These are phyloP conservation scores for Platanthera guangdongensis DNA, from an alignment of 106 monocot species.

Conservation along the genomic window DNA sequence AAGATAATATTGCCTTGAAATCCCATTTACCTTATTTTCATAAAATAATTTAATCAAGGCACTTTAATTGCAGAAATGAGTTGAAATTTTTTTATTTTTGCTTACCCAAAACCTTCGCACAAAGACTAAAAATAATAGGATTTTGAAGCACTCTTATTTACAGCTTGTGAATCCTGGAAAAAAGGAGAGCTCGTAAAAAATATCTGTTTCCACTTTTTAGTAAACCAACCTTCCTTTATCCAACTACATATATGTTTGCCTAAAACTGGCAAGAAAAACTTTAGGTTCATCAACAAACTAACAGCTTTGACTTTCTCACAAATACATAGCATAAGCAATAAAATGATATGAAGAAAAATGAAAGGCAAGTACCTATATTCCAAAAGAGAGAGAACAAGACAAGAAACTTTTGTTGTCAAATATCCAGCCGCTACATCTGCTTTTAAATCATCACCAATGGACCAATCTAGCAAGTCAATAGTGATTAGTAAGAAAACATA, in stretches of 20 bases:
- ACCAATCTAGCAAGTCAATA: slow-evolving; percentile 6
- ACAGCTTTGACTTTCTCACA: neutral
- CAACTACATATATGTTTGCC: neutral
- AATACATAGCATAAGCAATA: neutral
- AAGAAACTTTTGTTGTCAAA: slow-evolving; percentile 44
- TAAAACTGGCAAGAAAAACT: neutral
- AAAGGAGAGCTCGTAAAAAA: too few relatives aligned
- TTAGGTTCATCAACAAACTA: neutral
- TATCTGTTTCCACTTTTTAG: too few relatives aligned
- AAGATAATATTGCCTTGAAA: too few relatives aligned
- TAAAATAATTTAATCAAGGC: too few relatives aligned
- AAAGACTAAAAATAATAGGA: too few relatives aligned
- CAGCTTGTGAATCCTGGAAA: too few relatives aligned
- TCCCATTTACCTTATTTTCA: too few relatives aligned
- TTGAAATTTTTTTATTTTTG: too few relatives aligned
- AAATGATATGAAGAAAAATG: neutral
- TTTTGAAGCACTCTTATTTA: too few relatives aligned
- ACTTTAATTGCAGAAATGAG: too few relatives aligned
- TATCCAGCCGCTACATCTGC: slow-evolving; percentile 23
- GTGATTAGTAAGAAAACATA: neutral
- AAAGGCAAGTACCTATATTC: slow-evolving; percentile 32
- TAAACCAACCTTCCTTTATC: neutral
- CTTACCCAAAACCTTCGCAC: too few relatives aligned
- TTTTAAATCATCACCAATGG: slow-evolving; percentile 29
- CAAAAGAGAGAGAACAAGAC: slow-evolving; percentile 35